Percentiles rank a stretch among this genome's conserved stretches.
phyloP scores from a whole-genome alignment of 495 filamentous ascomycete species.

The Neurospora sublineolata region DNA sequence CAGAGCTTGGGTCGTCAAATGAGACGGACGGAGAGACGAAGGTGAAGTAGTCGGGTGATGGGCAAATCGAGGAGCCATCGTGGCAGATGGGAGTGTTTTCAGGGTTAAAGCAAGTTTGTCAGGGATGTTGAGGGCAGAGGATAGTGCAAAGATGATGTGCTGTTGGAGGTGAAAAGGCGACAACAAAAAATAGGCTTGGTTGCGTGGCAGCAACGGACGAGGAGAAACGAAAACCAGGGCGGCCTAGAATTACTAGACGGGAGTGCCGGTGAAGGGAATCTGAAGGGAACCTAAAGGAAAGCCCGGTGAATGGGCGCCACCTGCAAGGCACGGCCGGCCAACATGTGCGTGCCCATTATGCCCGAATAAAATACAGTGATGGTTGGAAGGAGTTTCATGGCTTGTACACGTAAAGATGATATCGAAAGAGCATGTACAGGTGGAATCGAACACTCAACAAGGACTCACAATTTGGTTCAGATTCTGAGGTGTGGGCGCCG shows the following conservation, averaged over 20 bases:
- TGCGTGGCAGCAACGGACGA: not conserved
- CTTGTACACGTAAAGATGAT: not conserved
- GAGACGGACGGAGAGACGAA: not conserved
- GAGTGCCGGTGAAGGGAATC: not conserved
- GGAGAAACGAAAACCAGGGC: not conserved
- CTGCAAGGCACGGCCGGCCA: not conserved
- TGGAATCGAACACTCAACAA: constrained; percentile 6
- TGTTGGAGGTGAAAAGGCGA: not conserved
- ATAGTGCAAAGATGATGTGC: not conserved
- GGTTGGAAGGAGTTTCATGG: not conserved
- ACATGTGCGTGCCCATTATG: not conserved
- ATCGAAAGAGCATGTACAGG: not conserved
- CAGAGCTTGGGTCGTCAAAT: not conserved
- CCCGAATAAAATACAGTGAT: not conserved
- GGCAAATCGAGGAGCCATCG: not conserved
- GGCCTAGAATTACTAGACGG: not conserved
- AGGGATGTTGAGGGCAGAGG: not conserved
- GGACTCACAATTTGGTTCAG: constrained; percentile 77
- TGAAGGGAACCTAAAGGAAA: not conserved
- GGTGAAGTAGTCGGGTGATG: not conserved
- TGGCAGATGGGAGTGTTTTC: too few relatives aligned
- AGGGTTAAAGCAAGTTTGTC: not conserved
- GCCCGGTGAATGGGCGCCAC: not conserved
- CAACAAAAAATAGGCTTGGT: not conserved
- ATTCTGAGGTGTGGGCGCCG: constrained; percentile 66